A percentile compares a stretch with the other conserved stretches of the same genome.
Conservation (phyloP, 139 green algal genomes). For the Asterochloris sp. region DNA sequence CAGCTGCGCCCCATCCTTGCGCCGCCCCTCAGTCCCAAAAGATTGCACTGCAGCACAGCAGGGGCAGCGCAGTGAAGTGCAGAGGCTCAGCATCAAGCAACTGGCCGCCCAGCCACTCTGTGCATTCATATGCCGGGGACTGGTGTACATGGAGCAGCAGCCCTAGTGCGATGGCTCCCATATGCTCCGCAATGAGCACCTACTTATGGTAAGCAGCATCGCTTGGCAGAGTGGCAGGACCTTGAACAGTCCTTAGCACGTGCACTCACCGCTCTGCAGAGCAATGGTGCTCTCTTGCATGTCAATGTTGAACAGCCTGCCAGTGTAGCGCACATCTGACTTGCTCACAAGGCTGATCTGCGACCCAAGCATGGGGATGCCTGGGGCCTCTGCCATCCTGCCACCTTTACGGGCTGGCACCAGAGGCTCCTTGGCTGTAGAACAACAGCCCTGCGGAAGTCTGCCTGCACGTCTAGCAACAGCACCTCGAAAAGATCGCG, state of each 20-base stretch:
- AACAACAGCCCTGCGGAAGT: too few species aligned
- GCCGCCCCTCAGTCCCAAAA: conserved; percentile 90
- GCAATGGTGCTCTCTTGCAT: conserved; percentile 87
- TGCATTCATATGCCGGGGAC: too few species aligned
- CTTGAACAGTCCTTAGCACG: not conserved
- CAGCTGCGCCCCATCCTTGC: conserved; percentile 68
- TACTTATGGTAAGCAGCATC: too few species aligned
- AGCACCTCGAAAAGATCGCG: too few species aligned
- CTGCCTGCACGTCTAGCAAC: too few species aligned
- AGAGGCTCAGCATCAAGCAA: not conserved
- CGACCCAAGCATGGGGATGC: conserved; percentile 66
- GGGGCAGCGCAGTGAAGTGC: not conserved
- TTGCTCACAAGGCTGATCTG: conserved; percentile 83
- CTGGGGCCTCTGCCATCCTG: not conserved
- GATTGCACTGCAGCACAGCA: conserved; percentile 67
- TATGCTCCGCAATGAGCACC: too few species aligned
- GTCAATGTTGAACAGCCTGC: conserved; percentile 82
- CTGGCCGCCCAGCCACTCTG: too few species aligned
- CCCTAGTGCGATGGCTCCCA: too few species aligned
- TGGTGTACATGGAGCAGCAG: too few species aligned
- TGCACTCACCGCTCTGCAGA: conserved; percentile 66
- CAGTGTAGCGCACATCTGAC: conserved; percentile 88
- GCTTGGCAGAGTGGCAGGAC: too few species aligned
- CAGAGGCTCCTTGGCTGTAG: too few species aligned
- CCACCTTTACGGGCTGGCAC: too few species aligned